These are phyloP conservation scores for Funneliformis mosseae DNA, from an alignment of 192 early-diverging fungal genomes.

Conservation along the genomic window DNA sequence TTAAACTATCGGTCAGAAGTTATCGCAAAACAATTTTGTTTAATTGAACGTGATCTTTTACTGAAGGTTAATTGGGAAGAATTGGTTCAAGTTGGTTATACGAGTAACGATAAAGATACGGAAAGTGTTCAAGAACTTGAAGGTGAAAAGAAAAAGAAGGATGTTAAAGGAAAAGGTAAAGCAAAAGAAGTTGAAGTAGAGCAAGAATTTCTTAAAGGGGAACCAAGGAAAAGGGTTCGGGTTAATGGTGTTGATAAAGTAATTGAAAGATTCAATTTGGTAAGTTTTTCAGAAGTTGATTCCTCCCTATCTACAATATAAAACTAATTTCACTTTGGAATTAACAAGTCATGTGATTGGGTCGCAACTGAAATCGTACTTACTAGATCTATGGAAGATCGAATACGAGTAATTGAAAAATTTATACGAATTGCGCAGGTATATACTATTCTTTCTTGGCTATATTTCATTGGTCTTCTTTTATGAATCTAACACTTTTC, in stretches of 20 bases:
- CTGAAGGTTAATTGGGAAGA: conserved; percentile 38
- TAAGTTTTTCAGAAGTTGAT: neutral
- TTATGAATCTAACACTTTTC: neutral
- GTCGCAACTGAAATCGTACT: conserved; percentile 59
- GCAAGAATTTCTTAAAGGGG: neutral
- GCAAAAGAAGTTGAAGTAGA: neutral
- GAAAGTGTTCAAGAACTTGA: neutral
- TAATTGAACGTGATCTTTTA: conserved; percentile 55
- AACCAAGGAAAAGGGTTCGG: neutral
- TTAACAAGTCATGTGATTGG: conserved; percentile 54
- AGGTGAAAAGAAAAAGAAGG: conserved; percentile 42
- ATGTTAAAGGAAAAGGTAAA: conserved; percentile 22
- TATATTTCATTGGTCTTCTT: neutral
- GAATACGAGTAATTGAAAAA: conserved; percentile 61
- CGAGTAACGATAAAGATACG: neutral
- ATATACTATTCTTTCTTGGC: neutral
- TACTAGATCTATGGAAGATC: conserved; percentile 42
- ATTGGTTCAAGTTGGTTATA: conserved; percentile 5
- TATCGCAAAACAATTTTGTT: conserved; percentile 62
- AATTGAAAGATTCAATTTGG: conserved; percentile 15
- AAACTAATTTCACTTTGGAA: neutral
- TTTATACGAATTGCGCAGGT: conserved; percentile 65
- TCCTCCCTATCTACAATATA: neutral
- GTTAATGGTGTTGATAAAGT: conserved; percentile 12
- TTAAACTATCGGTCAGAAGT: conserved; percentile 48